A percentile compares a stretch with the other conserved stretches of the same genome.
These are phyloP conservation scores for Tirmania nivea DNA, from an alignment of 495 filamentous ascomycete genomes.

Conservation along the genomic window DNA sequence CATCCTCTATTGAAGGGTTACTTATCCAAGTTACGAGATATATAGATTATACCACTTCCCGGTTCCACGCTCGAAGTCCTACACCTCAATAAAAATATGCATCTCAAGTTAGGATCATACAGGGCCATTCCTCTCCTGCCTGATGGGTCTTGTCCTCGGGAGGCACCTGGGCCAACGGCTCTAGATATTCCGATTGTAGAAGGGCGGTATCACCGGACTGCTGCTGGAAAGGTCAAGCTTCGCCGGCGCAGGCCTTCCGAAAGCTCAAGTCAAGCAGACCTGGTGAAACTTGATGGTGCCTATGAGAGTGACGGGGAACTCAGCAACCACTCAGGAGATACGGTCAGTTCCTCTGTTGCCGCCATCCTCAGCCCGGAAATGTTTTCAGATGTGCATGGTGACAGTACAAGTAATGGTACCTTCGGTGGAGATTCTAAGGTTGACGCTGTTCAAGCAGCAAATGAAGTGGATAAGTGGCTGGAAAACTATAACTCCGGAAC, in stretches of 20 bases:
- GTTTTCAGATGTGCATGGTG: not conserved
- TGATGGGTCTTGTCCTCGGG: not conserved
- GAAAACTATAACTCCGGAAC: not conserved
- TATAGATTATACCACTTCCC: not conserved
- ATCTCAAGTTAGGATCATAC: not conserved
- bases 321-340: not conserved
- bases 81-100: not conserved
- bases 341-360: not conserved
- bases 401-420: no score
- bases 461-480: not conserved
- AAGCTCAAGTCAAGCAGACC: not conserved
- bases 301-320: not conserved
- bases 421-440: not conserved
- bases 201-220: not conserved
- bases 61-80: not conserved
- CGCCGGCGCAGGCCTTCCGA: not conserved
- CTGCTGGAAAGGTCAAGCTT: not conserved
- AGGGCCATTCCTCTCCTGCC: not conserved
- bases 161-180: not conserved
- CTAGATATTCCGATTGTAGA: not conserved
- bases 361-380: not conserved
- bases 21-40: not conserved
- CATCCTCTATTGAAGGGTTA: not conserved
- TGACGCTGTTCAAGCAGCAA: not conserved
- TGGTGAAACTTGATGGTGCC: not conserved